A percentile compares a stretch with the other conserved stretches of the same genome.
phyloP scores from a whole-genome alignment of 2,329 filamentous ascomycete genomes.

The Fusarium sp. region DNA sequence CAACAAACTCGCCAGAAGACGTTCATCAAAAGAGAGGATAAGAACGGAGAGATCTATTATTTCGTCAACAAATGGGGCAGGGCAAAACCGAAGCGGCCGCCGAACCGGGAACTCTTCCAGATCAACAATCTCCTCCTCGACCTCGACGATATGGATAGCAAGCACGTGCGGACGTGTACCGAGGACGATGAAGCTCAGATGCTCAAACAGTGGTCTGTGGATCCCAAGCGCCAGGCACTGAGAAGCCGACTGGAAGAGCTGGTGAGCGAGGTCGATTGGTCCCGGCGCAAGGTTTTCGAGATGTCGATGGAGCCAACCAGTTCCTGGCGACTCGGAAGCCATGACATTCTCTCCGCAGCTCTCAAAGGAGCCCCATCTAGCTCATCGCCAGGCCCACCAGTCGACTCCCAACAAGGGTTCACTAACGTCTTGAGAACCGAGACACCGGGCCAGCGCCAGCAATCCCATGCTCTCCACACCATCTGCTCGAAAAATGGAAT shows the following conservation, averaged over 20 bases:
- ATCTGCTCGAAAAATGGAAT: conserved; percentile 40
- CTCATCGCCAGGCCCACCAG: conserved; percentile 19
- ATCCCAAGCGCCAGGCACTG: conserved; percentile 40
- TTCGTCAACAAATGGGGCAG: conserved; percentile 34
- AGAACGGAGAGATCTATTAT: conserved; percentile 46
- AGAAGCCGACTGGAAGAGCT: conserved; percentile 47
- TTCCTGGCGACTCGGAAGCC: conserved; percentile 55
- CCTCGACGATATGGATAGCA: conserved; percentile 62
- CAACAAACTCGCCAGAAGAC: conserved; percentile 33
- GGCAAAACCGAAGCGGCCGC: conserved; percentile 18
- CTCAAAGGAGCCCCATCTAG: conserved; percentile 45
- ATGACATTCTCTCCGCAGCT: conserved; percentile 58
- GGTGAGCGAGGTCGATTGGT: conserved; percentile 44
- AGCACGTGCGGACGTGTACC: conserved; percentile 57
- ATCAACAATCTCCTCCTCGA: conserved; percentile 61
- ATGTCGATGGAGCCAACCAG: conserved; percentile 40
- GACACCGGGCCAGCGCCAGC: conserved; percentile 8
- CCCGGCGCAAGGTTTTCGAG: conserved; percentile 43
- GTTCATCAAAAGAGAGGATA: conserved; percentile 41
- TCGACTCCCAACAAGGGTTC: conserved; percentile 22
- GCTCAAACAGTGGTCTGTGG: conserved; percentile 46
- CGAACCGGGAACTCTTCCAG: conserved; percentile 51
- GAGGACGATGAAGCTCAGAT: conserved; percentile 52
- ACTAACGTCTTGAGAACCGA: conserved; percentile 12
- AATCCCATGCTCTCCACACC: conserved; percentile 29